Evolutionary conservation across 2,329 filamentous ascomycete species (phyloP).

Genomic region (Cadophora sp.): DNA sequence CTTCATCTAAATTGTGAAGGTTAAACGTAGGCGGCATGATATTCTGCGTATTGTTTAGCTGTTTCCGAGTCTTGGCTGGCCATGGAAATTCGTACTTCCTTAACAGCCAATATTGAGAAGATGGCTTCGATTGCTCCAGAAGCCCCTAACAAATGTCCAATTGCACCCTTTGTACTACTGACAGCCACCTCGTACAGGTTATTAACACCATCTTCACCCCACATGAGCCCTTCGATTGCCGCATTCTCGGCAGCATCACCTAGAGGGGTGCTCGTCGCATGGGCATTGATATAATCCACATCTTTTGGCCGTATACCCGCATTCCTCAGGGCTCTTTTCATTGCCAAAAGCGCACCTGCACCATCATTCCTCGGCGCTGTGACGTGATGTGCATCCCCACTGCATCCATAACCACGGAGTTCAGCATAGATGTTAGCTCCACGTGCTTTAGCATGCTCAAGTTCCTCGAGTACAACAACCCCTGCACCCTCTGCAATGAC

Average conservation of each 20-base stretch:
- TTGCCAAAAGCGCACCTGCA: conserved; percentile 80
- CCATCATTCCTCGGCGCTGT: conserved; percentile 88
- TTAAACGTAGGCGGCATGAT: conserved; percentile 88
- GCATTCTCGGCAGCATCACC: conserved; percentile 88
- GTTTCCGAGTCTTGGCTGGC: conserved; percentile 41
- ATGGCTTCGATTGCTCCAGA: conserved; percentile 90
- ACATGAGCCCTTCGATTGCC: conserved; percentile 80
- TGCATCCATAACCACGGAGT: conserved; percentile 86
- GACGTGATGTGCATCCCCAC: conserved; percentile 91
- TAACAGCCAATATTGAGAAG: conserved; percentile 80
- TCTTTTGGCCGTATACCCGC: conserved; percentile 71
- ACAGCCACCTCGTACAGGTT: conserved; percentile 74
- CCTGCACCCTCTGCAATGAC: conserved; percentile 94
- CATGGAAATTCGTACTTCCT: conserved; percentile 66
- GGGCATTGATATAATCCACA: conserved; percentile 94
- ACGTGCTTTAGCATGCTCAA: conserved; percentile 83
- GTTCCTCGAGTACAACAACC: conserved; percentile 85
- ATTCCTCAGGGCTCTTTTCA: conserved; percentile 81
- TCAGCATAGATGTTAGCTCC: conserved; percentile 89
- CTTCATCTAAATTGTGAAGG: conserved; percentile 68
- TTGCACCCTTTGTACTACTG: conserved; percentile 92
- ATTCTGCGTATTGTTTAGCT: conserved; percentile 60
- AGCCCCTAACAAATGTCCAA: conserved; percentile 90
- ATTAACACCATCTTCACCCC: conserved; percentile 71
- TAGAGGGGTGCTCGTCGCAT: conserved; percentile 86